Conservation (phyloP, 2,329 filamentous ascomycete genomes). For the Aspergillus nomiae region DNA sequence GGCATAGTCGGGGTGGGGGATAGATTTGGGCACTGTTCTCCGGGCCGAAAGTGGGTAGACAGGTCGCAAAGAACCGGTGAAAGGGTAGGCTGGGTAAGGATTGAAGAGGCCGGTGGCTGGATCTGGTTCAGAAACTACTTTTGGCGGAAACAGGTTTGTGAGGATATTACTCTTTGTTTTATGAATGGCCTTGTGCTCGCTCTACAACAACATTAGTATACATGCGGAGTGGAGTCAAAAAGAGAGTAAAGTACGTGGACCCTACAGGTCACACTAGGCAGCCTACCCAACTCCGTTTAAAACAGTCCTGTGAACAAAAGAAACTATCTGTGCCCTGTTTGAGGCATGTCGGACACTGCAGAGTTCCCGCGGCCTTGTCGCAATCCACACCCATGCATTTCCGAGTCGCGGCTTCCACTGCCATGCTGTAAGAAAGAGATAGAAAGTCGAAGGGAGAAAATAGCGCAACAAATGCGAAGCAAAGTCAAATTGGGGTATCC, state of each 20-base stretch:
- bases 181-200: slow-evolving; percentile 79
- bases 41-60: slow-evolving; percentile 79
- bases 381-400: slow-evolving; percentile 80
- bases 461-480: not conserved
- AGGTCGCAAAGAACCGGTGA: slow-evolving; percentile 78
- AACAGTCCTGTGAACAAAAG: slow-evolving; percentile 98
- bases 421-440: slow-evolving; percentile 21
- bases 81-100: slow-evolving; percentile 85
- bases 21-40: slow-evolving; percentile 74
- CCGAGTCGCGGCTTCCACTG: slow-evolving; percentile 35
- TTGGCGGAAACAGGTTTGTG: slow-evolving; percentile 73
- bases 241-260: slow-evolving; percentile 19
- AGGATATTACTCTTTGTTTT: slow-evolving; percentile 78
- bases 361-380: slow-evolving; percentile 76
- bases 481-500: not conserved
- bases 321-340: slow-evolving; percentile 89
- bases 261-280: slow-evolving; percentile 31
- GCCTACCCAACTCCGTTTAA: slow-evolving; percentile 96
- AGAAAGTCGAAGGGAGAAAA: not conserved
- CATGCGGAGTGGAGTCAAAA: not conserved
- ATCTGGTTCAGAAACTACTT: slow-evolving; percentile 86
- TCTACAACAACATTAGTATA: slow-evolving; percentile 51
- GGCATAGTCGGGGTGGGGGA: slow-evolving; percentile 85
- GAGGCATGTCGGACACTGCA: slow-evolving; percentile 94
- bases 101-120: slow-evolving; percentile 88